phyloP scores from a whole-genome alignment of 495 filamentous ascomycete genomes.

The Daldinia grandis region DNA sequence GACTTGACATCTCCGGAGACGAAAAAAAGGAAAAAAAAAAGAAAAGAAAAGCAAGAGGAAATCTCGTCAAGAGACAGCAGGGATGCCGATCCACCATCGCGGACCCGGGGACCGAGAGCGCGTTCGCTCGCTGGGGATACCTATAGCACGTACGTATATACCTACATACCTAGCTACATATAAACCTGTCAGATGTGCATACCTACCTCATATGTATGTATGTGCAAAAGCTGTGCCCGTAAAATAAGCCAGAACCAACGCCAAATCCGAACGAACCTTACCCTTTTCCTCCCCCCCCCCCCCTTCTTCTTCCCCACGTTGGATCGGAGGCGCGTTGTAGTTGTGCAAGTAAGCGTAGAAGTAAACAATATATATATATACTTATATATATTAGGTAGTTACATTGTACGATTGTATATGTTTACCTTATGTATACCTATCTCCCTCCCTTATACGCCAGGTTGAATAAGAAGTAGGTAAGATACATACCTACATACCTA shows the following conservation, averaged over 20 bases:
- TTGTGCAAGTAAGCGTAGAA: background rate
- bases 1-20: background rate
- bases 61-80: constrained; percentile 1
- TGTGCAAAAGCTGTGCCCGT: background rate
- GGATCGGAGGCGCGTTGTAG: no score
- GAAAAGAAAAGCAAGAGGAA: background rate
- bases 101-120: constrained; percentile 20
- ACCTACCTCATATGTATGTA: background rate
- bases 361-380: background rate
- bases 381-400: no score
- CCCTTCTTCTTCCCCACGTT: no score
- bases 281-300: no score
- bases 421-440: no score
- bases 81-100: constrained; percentile 33
- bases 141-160: background rate
- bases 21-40: background rate
- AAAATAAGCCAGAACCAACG: background rate
- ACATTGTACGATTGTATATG: no score
- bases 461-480: background rate
- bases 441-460: background rate
- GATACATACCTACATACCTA: background rate
- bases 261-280: background rate
- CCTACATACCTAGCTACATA: background rate
- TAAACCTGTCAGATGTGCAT: background rate
- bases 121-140: background rate